These are phyloP conservation scores for Neurospora crassa DNA, from an alignment of 2,329 filamentous ascomycete genomes.

Conservation along the genomic window DNA sequence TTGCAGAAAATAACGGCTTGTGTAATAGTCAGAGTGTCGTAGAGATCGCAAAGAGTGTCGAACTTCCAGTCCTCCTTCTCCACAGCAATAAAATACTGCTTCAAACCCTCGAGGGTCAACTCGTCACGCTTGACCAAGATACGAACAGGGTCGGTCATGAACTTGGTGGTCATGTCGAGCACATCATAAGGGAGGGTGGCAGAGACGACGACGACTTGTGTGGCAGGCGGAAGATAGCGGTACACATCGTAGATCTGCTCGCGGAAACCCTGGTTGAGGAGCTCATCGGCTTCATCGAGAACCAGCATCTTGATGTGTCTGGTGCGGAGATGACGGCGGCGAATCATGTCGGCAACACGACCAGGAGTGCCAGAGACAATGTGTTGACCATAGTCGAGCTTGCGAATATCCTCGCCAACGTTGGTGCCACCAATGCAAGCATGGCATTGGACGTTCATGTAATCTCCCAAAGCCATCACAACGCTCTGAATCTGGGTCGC, in stretches of 20 bases:
- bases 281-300: neutral
- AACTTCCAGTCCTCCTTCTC: constrained; percentile 99
- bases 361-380: constrained; percentile 96
- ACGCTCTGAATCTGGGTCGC: constrained; percentile 99
- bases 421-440: constrained; percentile 98
- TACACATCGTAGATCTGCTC: constrained; percentile 99
- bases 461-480: constrained; percentile 95
- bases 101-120: constrained; percentile 98
- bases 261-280: constrained; percentile 68
- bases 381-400: constrained; percentile 89
- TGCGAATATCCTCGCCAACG: constrained; percentile 97
- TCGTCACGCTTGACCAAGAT: constrained; percentile 99
- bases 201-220: constrained; percentile 95
- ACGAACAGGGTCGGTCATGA: constrained; percentile 98
- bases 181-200: constrained; percentile 99
- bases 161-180: constrained; percentile 98
- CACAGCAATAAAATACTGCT: constrained; percentile 99
- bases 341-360: constrained; percentile 99
- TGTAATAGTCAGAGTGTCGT: constrained; percentile 98
- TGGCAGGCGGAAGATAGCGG: constrained; percentile 94
- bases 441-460: constrained; percentile 99
- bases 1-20: constrained; percentile 99
- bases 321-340: constrained; percentile 93
- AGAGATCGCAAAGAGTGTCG: constrained; percentile 95
- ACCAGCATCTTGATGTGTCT: constrained; percentile 24